These are phyloP conservation scores for Podosphaera fusca DNA, from an alignment of 2,329 filamentous ascomycete species.

Conservation along the genomic window DNA sequence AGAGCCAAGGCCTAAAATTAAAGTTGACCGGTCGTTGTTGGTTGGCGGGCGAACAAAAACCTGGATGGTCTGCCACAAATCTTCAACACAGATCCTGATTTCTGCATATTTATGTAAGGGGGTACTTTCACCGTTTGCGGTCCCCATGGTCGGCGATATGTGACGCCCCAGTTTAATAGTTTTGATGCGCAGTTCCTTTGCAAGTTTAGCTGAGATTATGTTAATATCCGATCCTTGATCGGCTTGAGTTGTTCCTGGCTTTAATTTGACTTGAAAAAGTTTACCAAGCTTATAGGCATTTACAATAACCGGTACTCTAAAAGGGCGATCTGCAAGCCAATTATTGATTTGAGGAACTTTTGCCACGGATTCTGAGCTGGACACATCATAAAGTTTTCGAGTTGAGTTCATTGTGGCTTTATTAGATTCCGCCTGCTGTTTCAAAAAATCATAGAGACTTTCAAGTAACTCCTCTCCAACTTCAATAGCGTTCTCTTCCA, in stretches of 20 bases:
- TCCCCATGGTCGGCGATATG: not conserved
- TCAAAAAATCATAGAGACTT: not conserved
- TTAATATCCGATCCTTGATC: not conserved
- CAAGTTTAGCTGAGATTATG: not conserved
- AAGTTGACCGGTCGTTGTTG: not conserved
- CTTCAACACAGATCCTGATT: not conserved
- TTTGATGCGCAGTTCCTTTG: not conserved
- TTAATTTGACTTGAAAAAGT: not conserved
- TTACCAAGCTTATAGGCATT: not conserved
- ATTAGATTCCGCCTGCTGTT: not conserved
- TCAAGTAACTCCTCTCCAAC: not conserved
- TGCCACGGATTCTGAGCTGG: too few relatives aligned
- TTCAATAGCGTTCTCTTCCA: too few relatives aligned
- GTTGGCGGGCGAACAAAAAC: not conserved
- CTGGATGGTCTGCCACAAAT: not conserved
- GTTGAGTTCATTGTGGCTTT: not conserved
- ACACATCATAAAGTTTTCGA: too few relatives aligned
- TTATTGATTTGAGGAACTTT: too few relatives aligned
- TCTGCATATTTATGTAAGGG: not conserved
- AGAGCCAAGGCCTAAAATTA: not conserved
- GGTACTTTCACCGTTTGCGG: not conserved
- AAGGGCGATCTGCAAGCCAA: not conserved
- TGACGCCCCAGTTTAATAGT: not conserved
- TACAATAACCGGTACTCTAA: not conserved
- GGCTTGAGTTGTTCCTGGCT: not conserved